Evolutionary conservation across 2,329 filamentous ascomycete species (phyloP).

Genomic region (Amesomyces nigricolor): DNA sequence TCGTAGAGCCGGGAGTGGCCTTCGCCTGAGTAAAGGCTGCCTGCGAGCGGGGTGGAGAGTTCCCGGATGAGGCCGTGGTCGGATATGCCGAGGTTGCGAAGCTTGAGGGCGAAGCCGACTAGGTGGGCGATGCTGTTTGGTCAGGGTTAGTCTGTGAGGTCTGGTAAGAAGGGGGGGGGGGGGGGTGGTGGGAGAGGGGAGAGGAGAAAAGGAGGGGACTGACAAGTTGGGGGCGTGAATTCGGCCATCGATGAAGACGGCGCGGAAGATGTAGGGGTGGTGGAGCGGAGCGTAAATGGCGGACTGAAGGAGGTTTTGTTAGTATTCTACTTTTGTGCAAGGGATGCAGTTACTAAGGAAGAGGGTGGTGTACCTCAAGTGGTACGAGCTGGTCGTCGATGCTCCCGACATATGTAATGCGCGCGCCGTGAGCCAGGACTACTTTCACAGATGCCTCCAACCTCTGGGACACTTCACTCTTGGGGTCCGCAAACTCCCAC

Average conservation of each 20-base stretch:
- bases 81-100: conserved; percentile 86
- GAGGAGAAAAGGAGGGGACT: conserved; percentile 22
- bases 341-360: too few species aligned
- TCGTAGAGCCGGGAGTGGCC: conserved; percentile 93
- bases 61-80: conserved; percentile 93
- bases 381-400: conserved; percentile 97
- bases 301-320: conserved; percentile 44
- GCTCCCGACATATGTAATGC: conserved; percentile 83
- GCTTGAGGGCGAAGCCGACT: conserved; percentile 85
- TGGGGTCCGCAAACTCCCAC: conserved; percentile 83
- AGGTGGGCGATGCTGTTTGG: conserved; percentile 67
- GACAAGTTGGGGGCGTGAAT: conserved; percentile 88
- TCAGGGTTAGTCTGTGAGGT: neutral
- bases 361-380: conserved; percentile 58
- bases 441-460: conserved; percentile 71
- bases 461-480: conserved; percentile 74
- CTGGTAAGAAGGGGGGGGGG: neutral
- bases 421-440: conserved; percentile 70
- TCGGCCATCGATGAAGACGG: conserved; percentile 92
- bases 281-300: conserved; percentile 78
- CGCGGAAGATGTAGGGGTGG: conserved; percentile 90
- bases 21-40: conserved; percentile 84
- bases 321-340: conserved; percentile 8
- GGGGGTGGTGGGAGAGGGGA: neutral
- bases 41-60: conserved; percentile 79